Evolutionary conservation across 2,329 filamentous ascomycete species (phyloP), one percentile per base, ranked within the genome.

Genomic region (Neopestalotiopsis clavispora): DNA sequence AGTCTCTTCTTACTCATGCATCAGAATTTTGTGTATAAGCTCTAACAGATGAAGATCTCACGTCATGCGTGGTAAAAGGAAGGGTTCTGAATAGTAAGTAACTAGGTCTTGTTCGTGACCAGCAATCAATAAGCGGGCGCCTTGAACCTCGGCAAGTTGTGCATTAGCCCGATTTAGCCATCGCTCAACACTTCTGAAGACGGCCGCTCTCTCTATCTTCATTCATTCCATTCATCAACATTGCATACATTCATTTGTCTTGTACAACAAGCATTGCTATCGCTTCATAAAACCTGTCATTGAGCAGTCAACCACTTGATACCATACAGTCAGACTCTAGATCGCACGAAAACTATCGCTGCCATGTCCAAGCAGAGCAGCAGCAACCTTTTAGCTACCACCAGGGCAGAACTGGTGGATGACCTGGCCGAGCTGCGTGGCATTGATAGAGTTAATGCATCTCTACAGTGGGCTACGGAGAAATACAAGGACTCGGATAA

Each of bases 61-160:
- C 45, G 17, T n/a, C 3, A 52, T 3, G n/a, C 9, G 17, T 10
- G n/a, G 20, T 23, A 9, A 9, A 17, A 52, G n/a, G 14, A 52
- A 2, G 6, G n/a, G n/a, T n/a, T 49, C 7, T 52, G 45, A 52
- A 52, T n/a, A 52, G 45, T 52, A 52, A 23, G 45, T 52, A 20
- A 10, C 45, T 20, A 3, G 4, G 20, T n/a, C n/a, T 3, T 17
- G n/a, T 52, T 20, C 17, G 45, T 52, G 23, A 20, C 45, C 45
- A n/a, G 17, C 45, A 38, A 10, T 20, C 45, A n/a, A 20, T 52
- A 52, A 52, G 45, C 45, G 45, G 20, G 17, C 45, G 45, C 45
- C 45, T 52, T 52, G 45, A 52, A 52, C 45, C 45, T 52, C 45
- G 45, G 45, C 45, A 52, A 52, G 45, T 52, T 20, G n/a, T 52